phyloP scores from a whole-genome alignment of 2,329 filamentous ascomycete genomes.

The Spiromastix sp. region DNA sequence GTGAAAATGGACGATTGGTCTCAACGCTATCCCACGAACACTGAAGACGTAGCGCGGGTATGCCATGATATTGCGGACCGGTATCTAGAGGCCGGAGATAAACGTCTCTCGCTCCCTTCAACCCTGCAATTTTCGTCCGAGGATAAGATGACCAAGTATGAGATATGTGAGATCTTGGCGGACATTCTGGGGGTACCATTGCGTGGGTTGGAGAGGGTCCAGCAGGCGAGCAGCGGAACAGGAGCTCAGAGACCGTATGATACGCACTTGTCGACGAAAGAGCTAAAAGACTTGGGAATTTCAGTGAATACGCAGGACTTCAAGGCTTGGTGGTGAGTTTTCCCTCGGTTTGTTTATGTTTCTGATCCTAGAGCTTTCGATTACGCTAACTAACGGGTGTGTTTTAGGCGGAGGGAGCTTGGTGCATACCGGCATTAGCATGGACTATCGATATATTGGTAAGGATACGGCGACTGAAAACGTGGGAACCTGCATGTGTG shows the following conservation, averaged over 20 bases:
- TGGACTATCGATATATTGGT: background rate
- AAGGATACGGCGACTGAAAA: no score
- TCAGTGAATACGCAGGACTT: slow-evolving; percentile 67
- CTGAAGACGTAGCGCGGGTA: slow-evolving; percentile 73
- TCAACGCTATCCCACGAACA: slow-evolving; percentile 76
- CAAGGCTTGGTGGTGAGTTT: slow-evolving; percentile 60
- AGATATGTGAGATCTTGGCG: slow-evolving; percentile 69
- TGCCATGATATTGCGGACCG: slow-evolving; percentile 62
- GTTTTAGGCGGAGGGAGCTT: slow-evolving; percentile 3
- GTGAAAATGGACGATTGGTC: slow-evolving; percentile 82
- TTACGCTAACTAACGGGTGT: no score
- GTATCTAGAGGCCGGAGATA: slow-evolving; percentile 46
- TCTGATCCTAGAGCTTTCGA: no score
- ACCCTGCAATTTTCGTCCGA: slow-evolving; percentile 81
- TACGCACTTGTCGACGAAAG: slow-evolving; percentile 72
- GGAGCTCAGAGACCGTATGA: slow-evolving; percentile 74
- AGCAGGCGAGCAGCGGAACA: slow-evolving; percentile 62
- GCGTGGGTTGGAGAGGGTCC: slow-evolving; percentile 50
- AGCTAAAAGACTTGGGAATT: slow-evolving; percentile 62
- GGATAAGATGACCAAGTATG: slow-evolving; percentile 78
- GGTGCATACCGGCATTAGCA: slow-evolving; percentile 3
- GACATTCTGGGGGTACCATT: slow-evolving; percentile 68
- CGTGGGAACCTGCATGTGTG: no score
- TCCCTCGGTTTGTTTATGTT: slow-evolving; percentile 1
- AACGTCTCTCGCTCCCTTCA: slow-evolving; percentile 48